These are phyloP conservation scores for Salix purpurea DNA, from an alignment of 345 rosid genomes.

Conservation along the genomic window DNA sequence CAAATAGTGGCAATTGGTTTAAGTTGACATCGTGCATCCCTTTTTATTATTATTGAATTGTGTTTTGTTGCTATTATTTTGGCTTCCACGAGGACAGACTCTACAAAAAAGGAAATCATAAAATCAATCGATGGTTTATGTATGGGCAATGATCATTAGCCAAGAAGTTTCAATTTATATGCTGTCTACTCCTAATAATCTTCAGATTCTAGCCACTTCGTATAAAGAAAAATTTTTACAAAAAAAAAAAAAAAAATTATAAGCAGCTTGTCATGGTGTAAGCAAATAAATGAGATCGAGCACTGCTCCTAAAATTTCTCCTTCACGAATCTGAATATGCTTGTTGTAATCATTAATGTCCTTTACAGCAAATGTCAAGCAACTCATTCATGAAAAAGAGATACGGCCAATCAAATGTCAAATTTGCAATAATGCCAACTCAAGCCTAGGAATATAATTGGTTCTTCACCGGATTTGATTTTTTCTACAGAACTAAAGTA, in stretches of 20 bases:
- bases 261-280: background rate
- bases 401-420: background rate
- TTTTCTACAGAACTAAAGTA: background rate
- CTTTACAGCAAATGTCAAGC: background rate
- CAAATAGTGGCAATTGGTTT: no score
- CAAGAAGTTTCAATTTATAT: background rate
- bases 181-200: background rate
- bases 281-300: background rate
- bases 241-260: no score
- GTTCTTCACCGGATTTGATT: background rate
- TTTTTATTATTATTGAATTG: no score
- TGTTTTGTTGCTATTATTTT: no score
- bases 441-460: background rate
- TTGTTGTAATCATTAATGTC: background rate
- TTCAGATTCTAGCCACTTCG: background rate
- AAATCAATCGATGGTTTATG: background rate
- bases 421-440: slow-evolving; percentile 8
- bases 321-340: no score
- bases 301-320: background rate
- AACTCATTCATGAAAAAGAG: background rate
- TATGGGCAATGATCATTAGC: background rate
- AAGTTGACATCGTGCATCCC: no score
- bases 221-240: no score
- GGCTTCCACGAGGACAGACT: background rate
- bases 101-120: background rate